phyloP scores from a whole-genome alignment of 148 eudicot species.

The Rhododendron simsii region DNA sequence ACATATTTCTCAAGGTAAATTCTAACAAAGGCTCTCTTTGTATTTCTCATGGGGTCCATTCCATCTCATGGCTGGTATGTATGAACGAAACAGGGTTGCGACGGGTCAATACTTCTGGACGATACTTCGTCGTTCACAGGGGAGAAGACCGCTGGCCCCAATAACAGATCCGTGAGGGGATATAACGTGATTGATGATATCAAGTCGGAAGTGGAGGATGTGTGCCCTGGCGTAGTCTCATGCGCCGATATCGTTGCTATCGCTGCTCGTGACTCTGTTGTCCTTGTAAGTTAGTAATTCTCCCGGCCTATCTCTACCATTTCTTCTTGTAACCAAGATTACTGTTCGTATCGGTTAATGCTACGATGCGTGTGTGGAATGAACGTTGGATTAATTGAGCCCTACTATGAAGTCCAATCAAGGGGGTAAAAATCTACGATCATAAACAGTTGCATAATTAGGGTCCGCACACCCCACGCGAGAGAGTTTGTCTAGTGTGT shows the following conservation, averaged over 20 bases:
- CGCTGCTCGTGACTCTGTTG: conserved; percentile 33
- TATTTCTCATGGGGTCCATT: too few species aligned
- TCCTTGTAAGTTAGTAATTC: too few species aligned
- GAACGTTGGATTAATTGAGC: background rate
- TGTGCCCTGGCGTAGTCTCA: conserved; percentile 42
- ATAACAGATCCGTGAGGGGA: conserved; percentile 33
- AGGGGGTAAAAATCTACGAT: too few species aligned
- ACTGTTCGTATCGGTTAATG: background rate
- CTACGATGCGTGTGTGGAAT: background rate
- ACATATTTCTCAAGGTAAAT: too few species aligned
- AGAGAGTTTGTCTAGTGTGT: background rate
- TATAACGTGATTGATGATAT: conserved; percentile 33
- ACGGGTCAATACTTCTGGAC: conserved; percentile 39
- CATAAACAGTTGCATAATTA: too few species aligned
- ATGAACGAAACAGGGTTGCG: conserved; percentile 17
- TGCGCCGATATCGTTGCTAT: conserved; percentile 46
- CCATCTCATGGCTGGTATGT: too few species aligned
- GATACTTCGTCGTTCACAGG: conserved; percentile 35
- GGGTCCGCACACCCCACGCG: background rate
- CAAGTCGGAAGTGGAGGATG: conserved; percentile 32
- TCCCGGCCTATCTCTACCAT: background rate
- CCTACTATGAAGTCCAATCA: too few species aligned
- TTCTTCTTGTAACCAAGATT: background rate
- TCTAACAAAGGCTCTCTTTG: too few species aligned
- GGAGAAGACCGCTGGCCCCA: conserved; percentile 39